A percentile compares a stretch with the other conserved stretches of the same genome.
phyloP scores from a whole-genome alignment of 2,329 filamentous ascomycete species.

The Trichoderma harzianum region DNA sequence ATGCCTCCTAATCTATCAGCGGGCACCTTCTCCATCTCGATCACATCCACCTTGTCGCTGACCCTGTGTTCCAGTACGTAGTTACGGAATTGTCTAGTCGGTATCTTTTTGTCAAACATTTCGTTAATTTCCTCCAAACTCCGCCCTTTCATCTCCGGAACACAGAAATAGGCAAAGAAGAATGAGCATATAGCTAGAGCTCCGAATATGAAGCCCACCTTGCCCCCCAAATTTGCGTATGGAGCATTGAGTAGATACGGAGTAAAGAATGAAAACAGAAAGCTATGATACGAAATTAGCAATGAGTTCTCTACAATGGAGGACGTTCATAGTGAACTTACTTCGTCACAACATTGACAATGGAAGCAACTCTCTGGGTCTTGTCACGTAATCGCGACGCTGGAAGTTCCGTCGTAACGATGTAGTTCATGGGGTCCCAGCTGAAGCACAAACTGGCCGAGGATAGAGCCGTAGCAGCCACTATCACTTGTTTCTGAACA shows the following conservation, averaged over 20 bases:
- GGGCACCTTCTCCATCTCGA: neutral
- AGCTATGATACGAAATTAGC: neutral
- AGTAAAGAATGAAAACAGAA: constrained; percentile 9
- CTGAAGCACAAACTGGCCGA: constrained; percentile 8
- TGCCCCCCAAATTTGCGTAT: neutral
- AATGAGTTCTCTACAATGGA: too few species aligned
- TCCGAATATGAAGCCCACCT: constrained; percentile 9
- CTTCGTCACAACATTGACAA: constrained; percentile 2
- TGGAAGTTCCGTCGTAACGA: constrained; percentile 9
- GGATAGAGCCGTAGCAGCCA: neutral
- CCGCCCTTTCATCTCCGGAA: constrained; percentile 1
- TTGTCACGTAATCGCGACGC: constrained; percentile 7
- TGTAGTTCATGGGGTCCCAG: constrained; percentile 7
- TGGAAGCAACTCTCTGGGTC: constrained; percentile 4
- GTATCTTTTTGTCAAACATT: constrained; percentile 7
- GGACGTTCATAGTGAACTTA: neutral
- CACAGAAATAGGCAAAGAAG: constrained; percentile 7
- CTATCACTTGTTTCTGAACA: constrained; percentile 1
- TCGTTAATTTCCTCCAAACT: constrained; percentile 9
- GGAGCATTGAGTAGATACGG: constrained; percentile 3
- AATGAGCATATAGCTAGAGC: constrained; percentile 2
- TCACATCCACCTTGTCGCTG: neutral
- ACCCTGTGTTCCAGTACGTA: neutral
- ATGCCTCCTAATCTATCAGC: neutral
- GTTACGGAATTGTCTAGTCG: neutral